Percentiles rank a stretch among this genome's conserved stretches.
Conservation (phyloP, 2,329 filamentous ascomycete species). For the Fusarium anguioides region DNA sequence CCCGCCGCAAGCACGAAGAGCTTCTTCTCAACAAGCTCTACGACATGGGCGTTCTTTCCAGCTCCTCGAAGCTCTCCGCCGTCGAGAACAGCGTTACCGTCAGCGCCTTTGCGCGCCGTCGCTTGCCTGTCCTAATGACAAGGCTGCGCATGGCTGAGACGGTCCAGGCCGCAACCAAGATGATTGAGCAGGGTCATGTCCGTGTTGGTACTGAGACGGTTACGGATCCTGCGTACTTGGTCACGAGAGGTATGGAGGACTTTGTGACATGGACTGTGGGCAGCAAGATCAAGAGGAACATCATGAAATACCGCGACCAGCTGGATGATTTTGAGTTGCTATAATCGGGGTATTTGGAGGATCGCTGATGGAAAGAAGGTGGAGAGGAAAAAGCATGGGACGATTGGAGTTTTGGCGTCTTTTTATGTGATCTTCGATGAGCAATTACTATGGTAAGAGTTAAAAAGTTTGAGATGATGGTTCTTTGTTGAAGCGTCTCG, state of each 20-base stretch:
- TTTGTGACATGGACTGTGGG: slow-evolving; percentile 97
- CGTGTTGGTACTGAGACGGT: slow-evolving; percentile 90
- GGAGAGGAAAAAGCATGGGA: slow-evolving; percentile 11
- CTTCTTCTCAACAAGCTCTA: slow-evolving; percentile 91
- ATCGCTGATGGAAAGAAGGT: background rate
- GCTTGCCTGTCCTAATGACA: slow-evolving; percentile 92
- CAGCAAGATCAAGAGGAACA: slow-evolving; percentile 96
- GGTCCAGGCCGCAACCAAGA: slow-evolving; percentile 83
- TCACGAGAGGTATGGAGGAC: slow-evolving; percentile 91
- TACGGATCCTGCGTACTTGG: slow-evolving; percentile 88
- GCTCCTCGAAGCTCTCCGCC: slow-evolving; percentile 79
- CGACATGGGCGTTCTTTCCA: slow-evolving; percentile 87
- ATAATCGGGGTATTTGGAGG: slow-evolving; percentile 54
- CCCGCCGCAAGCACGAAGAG: slow-evolving; percentile 85
- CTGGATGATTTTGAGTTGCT: slow-evolving; percentile 95
- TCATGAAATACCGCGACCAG: slow-evolving; percentile 94
- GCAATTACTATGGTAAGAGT: background rate
- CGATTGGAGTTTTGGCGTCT: slow-evolving; percentile 39
- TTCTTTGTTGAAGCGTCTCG: background rate
- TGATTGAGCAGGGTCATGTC: slow-evolving; percentile 95
- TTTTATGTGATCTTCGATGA: slow-evolving; percentile 14
- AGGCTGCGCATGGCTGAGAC: slow-evolving; percentile 91
- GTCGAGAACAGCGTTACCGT: slow-evolving; percentile 93
- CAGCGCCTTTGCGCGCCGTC: slow-evolving; percentile 83
- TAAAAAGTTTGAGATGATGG: background rate